Base-by-base conservation (phyloP, 2,329 filamentous ascomycete genomes). In the Ceratocystis albifundus region DNA sequence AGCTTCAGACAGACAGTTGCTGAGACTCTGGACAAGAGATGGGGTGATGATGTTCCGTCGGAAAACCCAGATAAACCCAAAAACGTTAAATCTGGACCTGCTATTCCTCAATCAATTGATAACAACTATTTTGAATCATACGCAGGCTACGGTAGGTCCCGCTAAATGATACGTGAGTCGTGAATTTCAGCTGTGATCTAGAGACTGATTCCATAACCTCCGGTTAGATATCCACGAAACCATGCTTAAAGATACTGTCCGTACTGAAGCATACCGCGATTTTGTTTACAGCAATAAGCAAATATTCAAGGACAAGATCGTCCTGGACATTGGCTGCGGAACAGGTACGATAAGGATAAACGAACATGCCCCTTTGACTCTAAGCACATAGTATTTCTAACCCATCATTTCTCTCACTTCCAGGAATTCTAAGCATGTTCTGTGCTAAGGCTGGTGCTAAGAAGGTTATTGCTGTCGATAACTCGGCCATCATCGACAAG, bases 281-380 rank as follows among this genome's bases (percentile, higher is more conserved):
- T 96, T 96, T 74, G 91, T 96, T 72, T 96, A 96, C 77, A 84
- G 86, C 70, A 90, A 96, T 78, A 94, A 96, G 75, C 80, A 90
- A 70, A 78, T 96, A 2, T 96, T 96, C 76, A 84, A 86, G 41
- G 89, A 85, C 72, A 96, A 96, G 77, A 84, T 87, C 8, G 89
- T 96, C 12, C 83, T 97, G 5, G 92, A 97, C 73, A 91, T 96
- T 69, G 92, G 92, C 62, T 96, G 92, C 72, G 89, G 87, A 61
- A 88, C 86, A 30, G 82, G 81, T 80, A 59, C 17, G 25, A 53
- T 12, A 15, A 53, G 8, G 10, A 28, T 10, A 53, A 53, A 10
- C 20, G 15, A 10, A 41, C 20, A 17, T 62, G 20, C 12, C 32
- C 61, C 5, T 44, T 44, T 41, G 46, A 62, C 48, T 30, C 46